phyloP scores from a whole-genome alignment of 129 eudicot genomes.

The Escallonia herrerae region DNA sequence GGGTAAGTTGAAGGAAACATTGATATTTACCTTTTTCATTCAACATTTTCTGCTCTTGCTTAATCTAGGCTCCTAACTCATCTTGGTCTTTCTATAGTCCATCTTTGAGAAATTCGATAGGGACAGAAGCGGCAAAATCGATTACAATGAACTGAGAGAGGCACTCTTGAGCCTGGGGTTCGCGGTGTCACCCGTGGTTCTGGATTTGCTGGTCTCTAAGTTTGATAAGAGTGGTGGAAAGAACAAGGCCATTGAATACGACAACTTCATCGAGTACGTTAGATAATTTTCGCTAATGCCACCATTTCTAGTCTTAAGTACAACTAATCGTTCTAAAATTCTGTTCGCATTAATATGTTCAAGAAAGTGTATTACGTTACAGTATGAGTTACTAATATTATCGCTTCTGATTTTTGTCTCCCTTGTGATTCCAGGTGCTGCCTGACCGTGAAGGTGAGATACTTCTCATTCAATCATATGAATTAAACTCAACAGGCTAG shows the following conservation, averaged over 20 bases:
- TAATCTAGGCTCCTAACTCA: not conserved
- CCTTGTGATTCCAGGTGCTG: conserved; percentile 66
- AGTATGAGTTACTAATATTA: not conserved
- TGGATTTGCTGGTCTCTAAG: conserved; percentile 75
- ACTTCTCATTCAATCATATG: too few relatives aligned
- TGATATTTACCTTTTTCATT: not conserved
- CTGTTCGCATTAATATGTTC: too few relatives aligned
- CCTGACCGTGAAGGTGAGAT: conserved; percentile 77
- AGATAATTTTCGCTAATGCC: not conserved
- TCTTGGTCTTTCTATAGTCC: conserved; percentile 29
- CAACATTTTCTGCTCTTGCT: not conserved
- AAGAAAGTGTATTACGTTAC: too few relatives aligned
- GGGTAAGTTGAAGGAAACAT: conserved; percentile 45
- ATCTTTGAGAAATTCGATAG: conserved; percentile 76
- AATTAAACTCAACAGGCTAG: too few relatives aligned
- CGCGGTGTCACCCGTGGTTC: conserved; percentile 50
- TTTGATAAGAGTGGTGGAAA: conserved; percentile 80
- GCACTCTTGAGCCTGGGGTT: conserved; percentile 81
- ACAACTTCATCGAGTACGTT: conserved; percentile 89
- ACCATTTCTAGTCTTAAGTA: not conserved
- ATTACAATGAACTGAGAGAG: conserved; percentile 60
- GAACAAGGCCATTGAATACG: conserved; percentile 77
- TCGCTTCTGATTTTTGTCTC: not conserved
- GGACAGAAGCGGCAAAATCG: conserved; percentile 88
- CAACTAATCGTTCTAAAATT: too few relatives aligned